Base-by-base conservation (phyloP, 2,329 filamentous ascomycete genomes). In the Tolypocladium tropicale region DNA sequence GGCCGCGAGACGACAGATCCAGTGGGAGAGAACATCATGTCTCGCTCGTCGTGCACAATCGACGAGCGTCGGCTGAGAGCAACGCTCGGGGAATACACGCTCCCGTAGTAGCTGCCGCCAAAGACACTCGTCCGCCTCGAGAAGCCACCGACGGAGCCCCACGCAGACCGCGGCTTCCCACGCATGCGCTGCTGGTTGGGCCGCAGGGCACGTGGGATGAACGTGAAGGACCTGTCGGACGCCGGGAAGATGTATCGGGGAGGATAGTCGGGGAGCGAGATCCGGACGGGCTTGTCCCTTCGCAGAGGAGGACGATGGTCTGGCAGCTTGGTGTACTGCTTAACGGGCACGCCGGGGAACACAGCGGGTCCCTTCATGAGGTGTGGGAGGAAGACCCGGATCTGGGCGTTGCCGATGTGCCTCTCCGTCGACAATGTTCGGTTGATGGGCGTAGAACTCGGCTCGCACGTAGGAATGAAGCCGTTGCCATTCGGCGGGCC, bases 281-380 rank as follows among this genome's bases (percentile, higher is more conserved):
- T 90, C 53, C 94, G 87, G 43, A 97, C 94, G 9, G 94, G 94
- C 70, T 97, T 99, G 75, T 99, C 94, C 64, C 94, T 86, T 60
- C 94, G 88, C 52, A 99, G 81, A 53, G 94, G 94, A 23, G 94
- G 94, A 25, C 94, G 86, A 71, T 97, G 94, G 68, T 97, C 90
- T 23, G 94, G 94, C 52, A 99, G 82, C 64, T 93, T 91, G 43
- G 91, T 96, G 72, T 99, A 93, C 66, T 94, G 89, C 70, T 90
- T 94, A 61, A 95, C 84, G 51, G 89, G 83, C 60, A 95, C 83
- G 59, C 86, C 85, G 33, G 89, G 78, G 68, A 93, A 90, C 46
- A 82, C 74, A 50, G 87, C 81, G 6, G 90, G 82, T 33, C 80
- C 79, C 63, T 84, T 82, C 82, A 95, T 88, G 4, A 57, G 56